phyloP scores from a whole-genome alignment of 306 rosid genomes.

The Castanea mollissima region DNA sequence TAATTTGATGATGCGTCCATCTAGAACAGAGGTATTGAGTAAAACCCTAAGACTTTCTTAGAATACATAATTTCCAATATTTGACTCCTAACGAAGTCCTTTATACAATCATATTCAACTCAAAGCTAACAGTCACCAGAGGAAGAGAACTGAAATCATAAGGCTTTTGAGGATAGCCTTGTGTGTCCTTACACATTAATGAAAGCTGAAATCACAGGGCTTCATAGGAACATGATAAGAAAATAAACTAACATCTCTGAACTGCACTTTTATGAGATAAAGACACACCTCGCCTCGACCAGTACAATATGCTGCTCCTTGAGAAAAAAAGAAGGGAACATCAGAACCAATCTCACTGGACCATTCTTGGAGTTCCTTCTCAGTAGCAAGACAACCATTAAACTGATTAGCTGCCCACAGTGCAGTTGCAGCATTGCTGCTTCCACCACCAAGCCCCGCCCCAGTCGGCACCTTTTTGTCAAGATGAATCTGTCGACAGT shows the following conservation, averaged over 20 bases:
- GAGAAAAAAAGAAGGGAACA: conserved; percentile 93
- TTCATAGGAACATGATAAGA: background rate
- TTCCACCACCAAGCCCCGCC: conserved; percentile 99
- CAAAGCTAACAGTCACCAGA: background rate
- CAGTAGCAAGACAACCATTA: conserved; percentile 69
- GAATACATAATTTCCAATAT: background rate
- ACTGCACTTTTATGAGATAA: background rate
- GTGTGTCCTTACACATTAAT: background rate
- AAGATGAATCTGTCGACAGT: conserved; percentile 76
- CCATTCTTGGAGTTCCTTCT: conserved; percentile 95
- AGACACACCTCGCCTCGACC: conserved; percentile 96
- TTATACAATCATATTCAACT: background rate
- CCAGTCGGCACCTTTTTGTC: conserved; percentile 93
- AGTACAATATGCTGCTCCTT: conserved; percentile 94
- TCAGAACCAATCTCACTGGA: conserved; percentile 98
- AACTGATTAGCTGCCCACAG: conserved; percentile 98
- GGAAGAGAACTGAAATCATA: background rate
- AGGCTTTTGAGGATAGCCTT: background rate
- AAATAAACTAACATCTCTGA: background rate
- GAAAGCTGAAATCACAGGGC: background rate
- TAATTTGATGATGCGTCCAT: background rate
- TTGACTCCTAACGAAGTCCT: background rate
- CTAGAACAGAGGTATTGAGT: background rate
- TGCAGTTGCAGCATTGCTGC: conserved; percentile 98
- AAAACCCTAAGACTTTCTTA: background rate